Percentiles rank a stretch among this genome's conserved stretches.
These are phyloP conservation scores for Paratinospora sagittata DNA, from an alignment of 164 flowering plant species.

Conservation along the genomic window DNA sequence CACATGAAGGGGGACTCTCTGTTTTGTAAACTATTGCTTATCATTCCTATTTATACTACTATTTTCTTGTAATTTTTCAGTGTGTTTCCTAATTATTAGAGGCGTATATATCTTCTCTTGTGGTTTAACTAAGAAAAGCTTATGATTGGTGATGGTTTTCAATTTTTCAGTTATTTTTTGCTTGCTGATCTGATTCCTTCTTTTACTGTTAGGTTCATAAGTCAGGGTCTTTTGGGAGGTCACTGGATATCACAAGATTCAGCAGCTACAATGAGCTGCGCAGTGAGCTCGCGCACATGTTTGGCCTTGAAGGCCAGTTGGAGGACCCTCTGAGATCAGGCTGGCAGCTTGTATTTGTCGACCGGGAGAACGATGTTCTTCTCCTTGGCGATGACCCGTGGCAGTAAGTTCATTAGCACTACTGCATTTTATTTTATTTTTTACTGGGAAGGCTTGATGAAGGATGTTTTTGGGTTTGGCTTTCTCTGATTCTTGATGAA, in stretches of 20 bases:
- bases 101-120: neutral
- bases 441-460: neutral
- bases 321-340: conserved; percentile 99
- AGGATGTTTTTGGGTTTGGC: neutral
- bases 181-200: conserved; percentile 4
- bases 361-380: conserved; percentile 96
- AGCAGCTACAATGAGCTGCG: too few species aligned
- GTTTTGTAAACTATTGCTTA: neutral
- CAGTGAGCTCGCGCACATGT: conserved; percentile 86
- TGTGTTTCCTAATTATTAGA: neutral
- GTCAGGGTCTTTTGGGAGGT: too few species aligned
- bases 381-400: too few species aligned
- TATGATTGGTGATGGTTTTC: neutral
- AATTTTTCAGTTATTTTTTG: neutral
- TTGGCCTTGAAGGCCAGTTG: conserved; percentile 92
- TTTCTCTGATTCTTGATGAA: neutral
- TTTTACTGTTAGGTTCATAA: too few species aligned
- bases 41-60: neutral
- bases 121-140: neutral
- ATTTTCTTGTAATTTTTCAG: neutral
- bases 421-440: too few species aligned
- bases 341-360: conserved; percentile 99
- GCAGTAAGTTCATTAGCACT: too few species aligned
- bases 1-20: neutral
- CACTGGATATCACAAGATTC: too few species aligned